Base-by-base conservation (phyloP, 2,329 filamentous ascomycete species). In the Xylariales sp. region DNA sequence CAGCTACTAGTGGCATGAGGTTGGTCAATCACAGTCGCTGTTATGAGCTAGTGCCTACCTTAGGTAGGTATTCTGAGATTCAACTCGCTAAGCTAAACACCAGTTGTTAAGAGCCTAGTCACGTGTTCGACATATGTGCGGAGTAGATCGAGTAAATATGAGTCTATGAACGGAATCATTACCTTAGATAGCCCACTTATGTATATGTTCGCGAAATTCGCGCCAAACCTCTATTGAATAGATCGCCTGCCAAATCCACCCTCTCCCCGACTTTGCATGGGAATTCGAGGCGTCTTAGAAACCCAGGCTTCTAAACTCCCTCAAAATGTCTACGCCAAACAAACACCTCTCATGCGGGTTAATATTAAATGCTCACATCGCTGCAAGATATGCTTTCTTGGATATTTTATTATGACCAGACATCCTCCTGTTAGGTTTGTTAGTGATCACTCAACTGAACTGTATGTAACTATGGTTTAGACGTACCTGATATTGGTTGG, bases 401-500 rank as follows among this genome's bases (percentile, higher is more conserved):
- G 57, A 45, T 57, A 30, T 43, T 56, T 57, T 49, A 72, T 82
- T 81, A 91, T 78, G 88, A 91, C 89, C 89, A 91, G 59, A 91
- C 89, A 76, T 91, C 89, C 86, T 91, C 89, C 89, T 91, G 70
- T 75, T 72, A 43, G 64, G 41, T 49, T 54, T 43, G 71, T 83
- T 77, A 83, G 81, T 62, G 63, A 61, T 64, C 53, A 61, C 49
- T 60, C 62, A 45, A 45, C 6, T 9, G 30, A 57, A n/a, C 34
- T 62, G 39, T 30, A n/a, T 41, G n/a, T 34, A 58, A 48, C 12
- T 8, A 52, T 43, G 16, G 14, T 45, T 45, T 36, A 60, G 49
- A 81, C 84, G 68, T 87, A 90, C 96, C 87, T 99, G 97, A 85
- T 99, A 99, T 81, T 96, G 93, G 81, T 97, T 97, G 72, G 91